Evolutionary conservation across 805 yeast species (phyloP), one percentile per base, ranked within the genome.

Genomic region (Lachancea sp.): DNA sequence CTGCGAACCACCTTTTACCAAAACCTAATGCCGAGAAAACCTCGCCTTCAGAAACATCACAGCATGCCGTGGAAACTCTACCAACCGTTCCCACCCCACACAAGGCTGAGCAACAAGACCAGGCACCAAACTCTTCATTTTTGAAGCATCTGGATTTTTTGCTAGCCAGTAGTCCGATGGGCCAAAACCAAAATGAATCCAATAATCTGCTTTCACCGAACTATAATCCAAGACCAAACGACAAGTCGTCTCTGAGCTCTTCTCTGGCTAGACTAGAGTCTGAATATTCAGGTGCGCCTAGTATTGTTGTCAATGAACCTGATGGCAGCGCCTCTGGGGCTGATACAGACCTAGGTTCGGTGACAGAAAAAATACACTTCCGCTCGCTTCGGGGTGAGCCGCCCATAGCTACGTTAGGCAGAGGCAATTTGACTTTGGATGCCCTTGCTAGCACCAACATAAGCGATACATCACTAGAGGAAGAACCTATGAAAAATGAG

Each of bases 391-490:
- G 49, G 65, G 75, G 9, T 51, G 75, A 13, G 53, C 73, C 49
- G 67, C 73, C 41, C 68, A 57, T 78, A 12, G 67, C 73, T 25
- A 70, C 82, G 0, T 55, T 79, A 54, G 85, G 85, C 3, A 66
- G 66, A 38, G 85, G 85, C 2, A 73, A 75, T 45, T 62, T 79
- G 33, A 66, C 71, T 0, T 59, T 75, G 22, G 71, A 67, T 39
- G 70, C 56, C 7, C 52, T 65, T 27, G 55, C 49, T 1, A 50
- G 15, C 19, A 19, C 22, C 4, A 15, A 27, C 15, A 12, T 30
- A 13, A 18, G 11, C 18, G 37, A 35, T 15, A 26, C 17, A n/a
- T 37, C 46, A 15, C 42, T 38, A 18, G 46, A 43, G 12, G 22
- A 29, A 12, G 42, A 41, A 3, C 26, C 38, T n/a, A 20, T 18